phyloP scores from a whole-genome alignment of 139 green algal species.

The Nannochloris sp. region DNA sequence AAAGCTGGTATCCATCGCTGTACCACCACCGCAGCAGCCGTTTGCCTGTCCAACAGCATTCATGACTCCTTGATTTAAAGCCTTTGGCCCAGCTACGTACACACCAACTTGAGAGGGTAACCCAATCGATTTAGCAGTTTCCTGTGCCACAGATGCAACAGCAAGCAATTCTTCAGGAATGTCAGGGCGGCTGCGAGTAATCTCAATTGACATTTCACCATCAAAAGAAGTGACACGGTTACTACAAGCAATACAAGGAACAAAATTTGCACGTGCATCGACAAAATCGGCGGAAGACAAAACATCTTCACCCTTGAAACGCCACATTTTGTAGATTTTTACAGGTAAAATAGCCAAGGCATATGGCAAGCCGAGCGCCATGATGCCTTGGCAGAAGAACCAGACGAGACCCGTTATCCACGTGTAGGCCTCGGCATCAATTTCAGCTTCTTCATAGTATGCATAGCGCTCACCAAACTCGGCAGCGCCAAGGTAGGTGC shows the following conservation, averaged over 20 bases:
- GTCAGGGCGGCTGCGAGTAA: background rate
- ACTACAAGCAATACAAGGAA: background rate
- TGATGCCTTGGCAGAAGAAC: slow-evolving; percentile 12
- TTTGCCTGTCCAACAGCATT: background rate
- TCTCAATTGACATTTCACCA: background rate
- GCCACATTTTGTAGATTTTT: background rate
- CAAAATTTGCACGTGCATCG: background rate
- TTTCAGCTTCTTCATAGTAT: background rate
- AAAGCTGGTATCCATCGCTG: background rate
- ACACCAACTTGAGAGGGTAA: background rate
- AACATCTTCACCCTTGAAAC: background rate
- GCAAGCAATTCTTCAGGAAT: background rate
- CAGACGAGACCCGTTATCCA: background rate
- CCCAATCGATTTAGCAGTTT: background rate
- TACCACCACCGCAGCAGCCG: no score
- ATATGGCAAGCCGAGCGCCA: slow-evolving; percentile 2
- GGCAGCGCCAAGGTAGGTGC: background rate
- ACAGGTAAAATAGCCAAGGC: background rate
- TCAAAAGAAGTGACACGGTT: background rate
- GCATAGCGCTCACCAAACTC: slow-evolving; percentile 1
- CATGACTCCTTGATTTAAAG: background rate
- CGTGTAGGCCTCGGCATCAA: background rate
- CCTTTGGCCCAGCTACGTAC: background rate
- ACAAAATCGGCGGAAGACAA: background rate
- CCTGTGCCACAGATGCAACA: background rate